These are phyloP conservation scores for Epichloe hybrida DNA, from an alignment of 2,329 filamentous ascomycete genomes.

Conservation along the genomic window DNA sequence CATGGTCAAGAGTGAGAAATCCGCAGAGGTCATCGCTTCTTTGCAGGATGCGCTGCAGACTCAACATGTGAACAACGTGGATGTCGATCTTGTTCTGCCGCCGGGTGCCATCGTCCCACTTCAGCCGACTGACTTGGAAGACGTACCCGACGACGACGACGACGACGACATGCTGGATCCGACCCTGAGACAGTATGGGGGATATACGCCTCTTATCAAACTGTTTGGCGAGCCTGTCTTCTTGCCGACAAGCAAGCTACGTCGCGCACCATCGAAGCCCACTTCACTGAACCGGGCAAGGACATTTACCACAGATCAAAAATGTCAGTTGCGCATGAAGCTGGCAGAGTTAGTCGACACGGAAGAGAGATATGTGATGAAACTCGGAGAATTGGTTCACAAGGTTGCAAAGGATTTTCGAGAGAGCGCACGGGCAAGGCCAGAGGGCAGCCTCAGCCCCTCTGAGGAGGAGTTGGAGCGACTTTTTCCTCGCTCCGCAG, in stretches of 20 bases:
- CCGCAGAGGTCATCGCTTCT: constrained; percentile 55
- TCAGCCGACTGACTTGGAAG: constrained; percentile 44
- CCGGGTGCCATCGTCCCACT: constrained; percentile 59
- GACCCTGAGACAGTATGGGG: constrained; percentile 56
- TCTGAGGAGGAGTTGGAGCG: constrained; percentile 57
- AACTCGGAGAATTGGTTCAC: constrained; percentile 71
- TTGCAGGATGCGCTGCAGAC: constrained; percentile 66
- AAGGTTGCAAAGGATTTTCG: constrained; percentile 72
- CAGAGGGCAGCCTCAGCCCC: constrained; percentile 52
- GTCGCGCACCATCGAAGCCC: constrained; percentile 76
- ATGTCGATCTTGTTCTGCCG: constrained; percentile 77
- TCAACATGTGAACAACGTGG: constrained; percentile 71
- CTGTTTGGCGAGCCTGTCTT: constrained; percentile 76
- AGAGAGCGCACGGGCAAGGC: constrained; percentile 47
- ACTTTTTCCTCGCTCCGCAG: constrained; percentile 70
- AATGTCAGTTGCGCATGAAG: constrained; percentile 72
- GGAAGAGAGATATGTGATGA: constrained; percentile 84
- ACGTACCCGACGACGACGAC: constrained; percentile 45
- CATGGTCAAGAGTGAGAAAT: constrained; percentile 72
- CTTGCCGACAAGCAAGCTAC: constrained; percentile 70
- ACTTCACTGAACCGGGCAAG: constrained; percentile 66
- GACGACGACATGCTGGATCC: constrained; percentile 50
- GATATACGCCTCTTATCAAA: constrained; percentile 63
- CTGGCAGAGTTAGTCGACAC: constrained; percentile 86
- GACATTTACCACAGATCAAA: constrained; percentile 68